Percentiles rank a stretch among this genome's conserved stretches.
Evolutionary conservation across 2,329 filamentous ascomycete genomes (phyloP).

Genomic region (Fusarium aywerte): DNA sequence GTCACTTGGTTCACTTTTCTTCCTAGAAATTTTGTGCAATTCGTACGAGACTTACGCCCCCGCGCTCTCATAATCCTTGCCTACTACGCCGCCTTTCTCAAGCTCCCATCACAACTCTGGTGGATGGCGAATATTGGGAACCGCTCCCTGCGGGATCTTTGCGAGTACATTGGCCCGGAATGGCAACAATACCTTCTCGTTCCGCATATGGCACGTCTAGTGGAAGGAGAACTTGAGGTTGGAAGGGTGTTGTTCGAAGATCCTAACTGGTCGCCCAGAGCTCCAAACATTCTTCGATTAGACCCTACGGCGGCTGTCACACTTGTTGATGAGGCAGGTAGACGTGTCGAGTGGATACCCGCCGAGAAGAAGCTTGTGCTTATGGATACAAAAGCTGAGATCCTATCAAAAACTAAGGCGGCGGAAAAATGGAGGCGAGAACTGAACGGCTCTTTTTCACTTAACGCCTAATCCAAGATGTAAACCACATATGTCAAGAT

Average conservation of each 20-base stretch:
- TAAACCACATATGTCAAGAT: neutral
- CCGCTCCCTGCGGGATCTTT: constrained; percentile 59
- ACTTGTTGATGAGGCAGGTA: constrained; percentile 40
- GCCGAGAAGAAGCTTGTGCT: constrained; percentile 38
- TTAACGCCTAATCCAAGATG: neutral
- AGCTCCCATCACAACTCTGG: constrained; percentile 58
- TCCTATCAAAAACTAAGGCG: neutral
- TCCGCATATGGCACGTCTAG: constrained; percentile 53
- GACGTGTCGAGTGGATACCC: constrained; percentile 40
- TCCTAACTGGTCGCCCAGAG: constrained; percentile 52
- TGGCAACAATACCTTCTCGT: constrained; percentile 57
- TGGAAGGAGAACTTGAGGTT: constrained; percentile 51
- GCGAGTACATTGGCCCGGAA: constrained; percentile 51
- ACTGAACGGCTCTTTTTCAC: neutral
- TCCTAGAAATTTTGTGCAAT: constrained; percentile 56
- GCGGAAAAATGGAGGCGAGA: constrained; percentile 17
- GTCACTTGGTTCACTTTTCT: constrained; percentile 65
- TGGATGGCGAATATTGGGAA: constrained; percentile 62
- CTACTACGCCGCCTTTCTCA: constrained; percentile 63
- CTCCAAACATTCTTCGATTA: constrained; percentile 19
- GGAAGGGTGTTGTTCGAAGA: constrained; percentile 59
- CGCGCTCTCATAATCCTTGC: constrained; percentile 64
- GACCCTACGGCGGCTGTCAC: constrained; percentile 33
- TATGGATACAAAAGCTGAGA: constrained; percentile 23
- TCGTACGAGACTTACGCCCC: constrained; percentile 56